Conservation (phyloP, 345 rosid genomes). For the Brassica juncea region DNA sequence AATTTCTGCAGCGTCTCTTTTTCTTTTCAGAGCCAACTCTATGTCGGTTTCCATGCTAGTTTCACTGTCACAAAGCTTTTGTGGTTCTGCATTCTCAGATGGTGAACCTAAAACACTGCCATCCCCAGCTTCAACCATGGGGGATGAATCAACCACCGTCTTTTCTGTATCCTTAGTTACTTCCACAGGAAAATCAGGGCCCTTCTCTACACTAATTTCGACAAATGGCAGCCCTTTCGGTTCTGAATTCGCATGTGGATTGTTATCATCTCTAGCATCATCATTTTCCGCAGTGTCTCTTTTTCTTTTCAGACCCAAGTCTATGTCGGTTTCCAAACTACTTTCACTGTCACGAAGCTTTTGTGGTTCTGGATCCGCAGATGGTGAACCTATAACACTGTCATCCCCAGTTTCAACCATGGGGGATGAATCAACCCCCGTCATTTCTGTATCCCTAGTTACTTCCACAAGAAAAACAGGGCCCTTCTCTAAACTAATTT, state of each 20-base stretch:
- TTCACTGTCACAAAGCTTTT: constrained; percentile 37
- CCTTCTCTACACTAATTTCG: constrained; percentile 13
- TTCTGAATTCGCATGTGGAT: not conserved
- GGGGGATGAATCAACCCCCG: constrained; percentile 18
- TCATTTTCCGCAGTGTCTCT: constrained; percentile 36
- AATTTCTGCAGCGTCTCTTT: constrained; percentile 40
- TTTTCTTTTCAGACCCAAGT: constrained; percentile 46
- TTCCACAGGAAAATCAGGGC: constrained; percentile 6
- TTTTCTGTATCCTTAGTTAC: not conserved
- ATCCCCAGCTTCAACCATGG: constrained; percentile 2
- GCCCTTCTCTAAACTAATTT: constrained; percentile 19
- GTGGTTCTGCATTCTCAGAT: constrained; percentile 27
- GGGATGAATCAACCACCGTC: constrained; percentile 18
- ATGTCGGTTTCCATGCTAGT: constrained; percentile 40
- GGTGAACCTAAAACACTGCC: constrained; percentile 14
- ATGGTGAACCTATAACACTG: constrained; percentile 6
- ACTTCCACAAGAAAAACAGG: constrained; percentile 1
- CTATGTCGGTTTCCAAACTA: constrained; percentile 39
- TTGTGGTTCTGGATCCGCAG: constrained; percentile 31
- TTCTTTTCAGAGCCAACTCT: constrained; percentile 43
- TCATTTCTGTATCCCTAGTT: not conserved
- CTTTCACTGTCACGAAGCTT: constrained; percentile 34
- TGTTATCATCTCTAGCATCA: constrained; percentile 35
- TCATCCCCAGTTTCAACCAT: constrained; percentile 1
- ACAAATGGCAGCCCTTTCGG: not conserved